Evolutionary conservation across 108 stramenopile genomes (phyloP), one percentile per base, ranked within the genome.

Genomic region (Stephanodiscus minutulus): DNA sequence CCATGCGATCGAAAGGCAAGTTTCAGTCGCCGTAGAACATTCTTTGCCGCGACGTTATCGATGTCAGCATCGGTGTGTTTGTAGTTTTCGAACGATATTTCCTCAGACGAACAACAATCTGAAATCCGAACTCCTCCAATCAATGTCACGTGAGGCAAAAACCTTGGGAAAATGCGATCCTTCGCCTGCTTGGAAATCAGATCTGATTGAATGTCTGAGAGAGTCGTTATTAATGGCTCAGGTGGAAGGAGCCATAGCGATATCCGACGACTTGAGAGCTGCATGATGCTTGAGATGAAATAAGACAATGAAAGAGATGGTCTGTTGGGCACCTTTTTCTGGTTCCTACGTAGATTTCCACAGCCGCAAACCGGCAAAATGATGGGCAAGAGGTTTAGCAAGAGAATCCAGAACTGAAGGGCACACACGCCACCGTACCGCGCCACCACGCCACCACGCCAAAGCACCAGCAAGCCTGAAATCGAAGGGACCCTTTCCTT

Each of bases 61-160:
- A 60, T 39, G 49, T 66, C 47, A 11, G 29, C n/a, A n/a, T n/a
- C 22, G 22, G 53, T 43, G 46, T 18, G 49, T 1, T 6, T 37
- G 44, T 28, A 11, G 1, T 27, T 4, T 37, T 48, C 17, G 1
- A 46, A 15, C 9, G 27, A 22, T 8, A 60, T 25, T 1, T 65
- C 68, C 17, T 70, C 47, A 24, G 64, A 27, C 0, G 33, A 20
- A 41, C 55, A 58, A 18, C 76, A 72, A 37, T 72, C 50, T 1
- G 68, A 70, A n/a, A 77, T 66, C 3, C 52, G 43, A 8, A 77
- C 48, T 20, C 76, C 76, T 6, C 76, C 76, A 17, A 77, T 43
- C 55, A 77, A 47, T 37, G 76, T 77, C 27, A 77, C 54, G 28
- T 77, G 76, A 13, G 76, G 76, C 13, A 49, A 33, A 46, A 77